A percentile compares a stretch with the other conserved stretches of the same genome.
Evolutionary conservation across 768 basidiomycete genomes (phyloP).

Genomic region (Tephrocybe sp.): DNA sequence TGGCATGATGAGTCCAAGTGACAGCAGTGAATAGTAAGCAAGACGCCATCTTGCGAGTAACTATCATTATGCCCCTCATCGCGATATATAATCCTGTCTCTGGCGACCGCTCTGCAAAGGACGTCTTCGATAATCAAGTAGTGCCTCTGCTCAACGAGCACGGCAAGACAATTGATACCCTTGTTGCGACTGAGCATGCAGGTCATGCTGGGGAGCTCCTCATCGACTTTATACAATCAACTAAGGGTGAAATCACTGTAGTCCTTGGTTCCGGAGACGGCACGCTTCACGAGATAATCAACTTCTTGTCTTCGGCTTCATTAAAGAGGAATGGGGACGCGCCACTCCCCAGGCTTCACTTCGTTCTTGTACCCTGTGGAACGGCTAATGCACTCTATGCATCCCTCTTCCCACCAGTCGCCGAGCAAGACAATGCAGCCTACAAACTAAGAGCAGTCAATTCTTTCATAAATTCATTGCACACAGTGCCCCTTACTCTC

Average conservation of each 20-base stretch:
- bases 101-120: conserved; percentile 57
- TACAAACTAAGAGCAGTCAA: conserved; percentile 60
- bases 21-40: neutral
- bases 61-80: conserved; percentile 46
- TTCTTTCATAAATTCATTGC: conserved; percentile 43
- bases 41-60: neutral
- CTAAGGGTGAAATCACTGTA: conserved; percentile 39
- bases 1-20: conserved; percentile 8
- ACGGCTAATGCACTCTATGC: conserved; percentile 94
- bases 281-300: conserved; percentile 87
- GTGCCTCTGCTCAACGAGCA: conserved; percentile 58
- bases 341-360: conserved; percentile 29
- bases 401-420: conserved; percentile 63
- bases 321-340: conserved; percentile 16
- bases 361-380: conserved; percentile 70
- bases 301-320: conserved; percentile 49
- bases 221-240: conserved; percentile 36
- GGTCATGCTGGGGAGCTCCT: conserved; percentile 57
- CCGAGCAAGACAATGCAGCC: conserved; percentile 21
- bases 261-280: conserved; percentile 87
- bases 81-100: conserved; percentile 77
- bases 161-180: conserved; percentile 35
- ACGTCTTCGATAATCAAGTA: conserved; percentile 60
- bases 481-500: conserved; percentile 47
- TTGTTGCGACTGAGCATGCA: conserved; percentile 47